Evolutionary conservation across 306 rosid species (phyloP).

Genomic region (Argentina anserina): DNA sequence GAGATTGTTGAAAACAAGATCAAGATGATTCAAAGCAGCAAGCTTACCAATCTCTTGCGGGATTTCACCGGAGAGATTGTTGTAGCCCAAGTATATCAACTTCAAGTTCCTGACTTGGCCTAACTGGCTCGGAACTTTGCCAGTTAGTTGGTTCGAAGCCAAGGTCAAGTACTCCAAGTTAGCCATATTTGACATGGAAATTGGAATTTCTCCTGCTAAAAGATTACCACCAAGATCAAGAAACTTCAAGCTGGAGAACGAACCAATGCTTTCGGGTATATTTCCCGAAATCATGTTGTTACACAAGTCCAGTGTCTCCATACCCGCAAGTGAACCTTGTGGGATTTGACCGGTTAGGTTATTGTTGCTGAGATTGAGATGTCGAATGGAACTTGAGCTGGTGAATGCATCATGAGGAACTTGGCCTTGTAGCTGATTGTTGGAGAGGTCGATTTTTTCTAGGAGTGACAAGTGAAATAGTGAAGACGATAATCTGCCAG

Average conservation of each 20-base stretch:
- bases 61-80: conserved; percentile 73
- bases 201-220: conserved; percentile 63
- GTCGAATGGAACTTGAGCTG: conserved; percentile 37
- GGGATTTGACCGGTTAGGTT: conserved; percentile 76
- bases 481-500: conserved; percentile 47
- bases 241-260: conserved; percentile 44
- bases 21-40: conserved; percentile 57
- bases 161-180: conserved; percentile 57
- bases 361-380: conserved; percentile 80
- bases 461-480: conserved; percentile 47
- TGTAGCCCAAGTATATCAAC: conserved; percentile 85
- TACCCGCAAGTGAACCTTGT: conserved; percentile 28
- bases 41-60: conserved; percentile 64
- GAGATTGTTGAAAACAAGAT: conserved; percentile 86
- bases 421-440: conserved; percentile 60
- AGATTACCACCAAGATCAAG: conserved; percentile 86
- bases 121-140: conserved; percentile 53
- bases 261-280: conserved; percentile 55
- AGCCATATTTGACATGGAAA: conserved; percentile 51
- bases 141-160: conserved; percentile 77
- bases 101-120: conserved; percentile 52
- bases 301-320: conserved; percentile 64
- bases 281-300: conserved; percentile 84
- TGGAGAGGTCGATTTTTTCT: conserved; percentile 60
- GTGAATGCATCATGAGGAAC: conserved; percentile 17